Conservation (phyloP, 2,329 filamentous ascomycete species). For the Purpureocillium lavendulum region DNA sequence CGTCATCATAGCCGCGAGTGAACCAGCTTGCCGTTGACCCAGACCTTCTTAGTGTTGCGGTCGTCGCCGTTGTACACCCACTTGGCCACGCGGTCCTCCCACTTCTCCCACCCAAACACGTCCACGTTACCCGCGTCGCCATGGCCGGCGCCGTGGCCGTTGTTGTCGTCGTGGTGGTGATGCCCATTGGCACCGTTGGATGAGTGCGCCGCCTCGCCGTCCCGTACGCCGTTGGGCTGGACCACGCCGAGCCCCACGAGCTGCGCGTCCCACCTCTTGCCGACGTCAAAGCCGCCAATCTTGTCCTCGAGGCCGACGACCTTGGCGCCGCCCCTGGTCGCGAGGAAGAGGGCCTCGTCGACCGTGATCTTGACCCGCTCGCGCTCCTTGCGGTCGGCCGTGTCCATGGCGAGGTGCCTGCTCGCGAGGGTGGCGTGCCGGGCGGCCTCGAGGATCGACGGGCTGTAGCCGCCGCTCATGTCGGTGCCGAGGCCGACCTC, state of each 20-base stretch:
- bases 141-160: too few species aligned
- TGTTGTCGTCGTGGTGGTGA: too few species aligned
- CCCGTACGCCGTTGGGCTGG: constrained; percentile 21
- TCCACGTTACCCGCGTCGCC: constrained; percentile 60
- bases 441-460: constrained; percentile 74
- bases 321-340: constrained; percentile 76
- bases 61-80: constrained; percentile 95
- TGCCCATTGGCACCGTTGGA: too few species aligned
- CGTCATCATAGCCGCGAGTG: constrained; percentile 39
- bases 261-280: constrained; percentile 89
- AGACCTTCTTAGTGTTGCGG: constrained; percentile 79
- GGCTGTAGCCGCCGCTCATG: constrained; percentile 78
- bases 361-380: constrained; percentile 63
- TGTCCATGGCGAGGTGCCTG: constrained; percentile 56
- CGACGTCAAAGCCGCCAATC: constrained; percentile 76
- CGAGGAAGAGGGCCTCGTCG: constrained; percentile 79
- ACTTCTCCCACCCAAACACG: constrained; percentile 85
- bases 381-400: constrained; percentile 20
- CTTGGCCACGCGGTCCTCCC: constrained; percentile 80
- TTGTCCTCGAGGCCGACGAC: constrained; percentile 65
- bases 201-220: constrained; percentile 13
- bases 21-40: constrained; percentile 79
- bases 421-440: constrained; percentile 74
- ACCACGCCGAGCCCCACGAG: constrained; percentile 57
- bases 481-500: constrained; percentile 85